Base-by-base conservation (phyloP, 129 eudicot species). In the Ambrosia artemisiifolia region DNA sequence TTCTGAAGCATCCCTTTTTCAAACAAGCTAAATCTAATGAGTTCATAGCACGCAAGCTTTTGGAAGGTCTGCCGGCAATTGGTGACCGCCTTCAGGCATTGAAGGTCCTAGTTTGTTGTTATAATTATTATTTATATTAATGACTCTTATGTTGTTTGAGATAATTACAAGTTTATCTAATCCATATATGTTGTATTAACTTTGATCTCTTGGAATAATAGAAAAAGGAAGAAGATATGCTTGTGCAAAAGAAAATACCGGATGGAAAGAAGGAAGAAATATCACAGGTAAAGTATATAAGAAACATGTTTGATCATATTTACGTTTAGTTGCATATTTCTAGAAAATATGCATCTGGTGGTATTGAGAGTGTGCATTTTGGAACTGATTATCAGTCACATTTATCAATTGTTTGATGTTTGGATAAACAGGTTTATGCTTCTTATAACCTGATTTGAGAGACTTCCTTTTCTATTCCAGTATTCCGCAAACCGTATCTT, bases 141-240 rank as follows among this genome's bases (percentile, higher is more conserved):
- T 24, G 28, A 13, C 62, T 71, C 3, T 60, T 11, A 33, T 19
- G 47, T 19, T 76, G 17, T 33, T 30, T 3, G 48, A 48, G 56
- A 63, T 63, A 14, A 50, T 13, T 43, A 9, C 49, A 42, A 32
- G 9, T 57, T 34, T 4, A 14, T 65, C 30, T 34, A 47, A 35
- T 55, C 20, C 56, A 48, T 61, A 11, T 79, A 30, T 64, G 11
- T 17, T 42, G 18, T 69, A 72, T 36, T 36, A 33, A 67, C 18
- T 63, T 42, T 51, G 35, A 20, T 28, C 18, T 64, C 19, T 71
- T 55, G 78, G 70, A 72, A 53, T 60, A 36, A 53, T 75, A 95
- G 99, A 80, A 82, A 86, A 95, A 95, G 80, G 99, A 95, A 81
- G 94, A 90, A 85, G 97, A 95, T 14, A 90, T 95, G 97, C 95